Evolutionary conservation across 352 stramenopile genomes (phyloP).

Genomic region (Phytophthora fragariae): DNA sequence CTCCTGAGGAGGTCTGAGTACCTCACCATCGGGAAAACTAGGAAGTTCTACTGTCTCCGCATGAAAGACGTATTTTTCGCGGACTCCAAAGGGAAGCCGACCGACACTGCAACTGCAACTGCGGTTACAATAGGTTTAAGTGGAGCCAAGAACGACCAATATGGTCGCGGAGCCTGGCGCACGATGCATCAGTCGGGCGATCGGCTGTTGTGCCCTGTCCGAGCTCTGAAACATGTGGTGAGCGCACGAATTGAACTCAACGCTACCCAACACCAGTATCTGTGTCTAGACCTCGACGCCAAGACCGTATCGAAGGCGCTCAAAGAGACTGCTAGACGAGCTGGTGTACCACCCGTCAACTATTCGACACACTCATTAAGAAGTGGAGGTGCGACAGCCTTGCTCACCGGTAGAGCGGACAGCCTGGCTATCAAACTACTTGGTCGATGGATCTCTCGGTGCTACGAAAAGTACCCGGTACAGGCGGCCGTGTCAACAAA

Average conservation of each 20-base stretch:
- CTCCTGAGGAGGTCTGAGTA: too few species aligned
- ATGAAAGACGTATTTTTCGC: too few species aligned
- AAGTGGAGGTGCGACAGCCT: neutral
- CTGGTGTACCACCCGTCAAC: neutral
- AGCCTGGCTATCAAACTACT: slow-evolving; percentile 1
- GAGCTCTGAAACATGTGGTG: too few species aligned
- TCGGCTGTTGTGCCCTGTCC: too few species aligned
- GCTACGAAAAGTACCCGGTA: slow-evolving; percentile 5
- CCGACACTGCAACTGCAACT: too few species aligned
- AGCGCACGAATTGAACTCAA: too few species aligned
- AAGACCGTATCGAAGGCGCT: neutral
- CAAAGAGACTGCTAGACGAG: neutral
- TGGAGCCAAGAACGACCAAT: too few species aligned
- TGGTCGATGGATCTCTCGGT: neutral
- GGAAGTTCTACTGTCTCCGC: too few species aligned
- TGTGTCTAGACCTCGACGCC: neutral
- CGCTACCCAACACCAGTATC: too few species aligned
- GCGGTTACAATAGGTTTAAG: too few species aligned
- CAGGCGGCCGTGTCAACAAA: neutral
- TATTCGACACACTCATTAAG: slow-evolving; percentile 5
- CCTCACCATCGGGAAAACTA: too few species aligned
- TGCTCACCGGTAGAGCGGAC: slow-evolving; percentile 1
- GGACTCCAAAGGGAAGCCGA: too few species aligned
- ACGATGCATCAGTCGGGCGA: slow-evolving; percentile 9
- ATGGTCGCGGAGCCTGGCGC: neutral